Conservation (phyloP, 169 alveolate species). For the Amoebophrya sp. region DNA sequence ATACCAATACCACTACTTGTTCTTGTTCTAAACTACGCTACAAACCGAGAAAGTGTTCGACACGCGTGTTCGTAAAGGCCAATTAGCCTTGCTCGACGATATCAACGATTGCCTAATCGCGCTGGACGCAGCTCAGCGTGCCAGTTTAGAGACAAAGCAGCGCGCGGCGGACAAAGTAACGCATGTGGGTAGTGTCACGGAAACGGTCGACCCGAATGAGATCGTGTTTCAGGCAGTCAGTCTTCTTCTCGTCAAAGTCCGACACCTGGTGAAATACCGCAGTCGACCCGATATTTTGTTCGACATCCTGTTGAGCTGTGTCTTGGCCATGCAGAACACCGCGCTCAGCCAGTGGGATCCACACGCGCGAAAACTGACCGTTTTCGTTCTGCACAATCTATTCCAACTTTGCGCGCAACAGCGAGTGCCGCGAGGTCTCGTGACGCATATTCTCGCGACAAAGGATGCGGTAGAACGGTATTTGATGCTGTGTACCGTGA, state of each 20-base stretch:
- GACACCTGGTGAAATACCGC: background rate
- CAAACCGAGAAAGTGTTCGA: background rate
- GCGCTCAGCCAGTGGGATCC: background rate
- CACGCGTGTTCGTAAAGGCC: background rate
- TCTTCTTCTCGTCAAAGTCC: background rate
- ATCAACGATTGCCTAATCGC: background rate
- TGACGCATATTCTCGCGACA: background rate
- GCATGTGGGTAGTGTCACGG: background rate
- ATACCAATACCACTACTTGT: too few species aligned
- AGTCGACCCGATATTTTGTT: background rate
- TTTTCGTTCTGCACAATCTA: background rate
- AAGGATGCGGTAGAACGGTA: background rate
- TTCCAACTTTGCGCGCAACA: background rate
- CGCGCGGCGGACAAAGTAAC: too few species aligned
- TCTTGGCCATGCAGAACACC: background rate
- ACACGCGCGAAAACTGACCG: constrained; percentile 17
- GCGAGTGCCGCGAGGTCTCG: background rate
- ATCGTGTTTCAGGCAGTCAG: background rate
- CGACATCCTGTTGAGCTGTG: background rate
- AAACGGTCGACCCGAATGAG: background rate
- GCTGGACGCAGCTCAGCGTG: background rate
- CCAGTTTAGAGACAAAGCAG: background rate
- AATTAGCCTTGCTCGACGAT: background rate
- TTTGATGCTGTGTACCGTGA: background rate
- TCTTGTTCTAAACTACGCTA: too few species aligned